Evolutionary conservation across 495 filamentous ascomycete species (phyloP), one percentile per base, ranked within the genome.

Genomic region (Lasiosphaeria ovina): DNA sequence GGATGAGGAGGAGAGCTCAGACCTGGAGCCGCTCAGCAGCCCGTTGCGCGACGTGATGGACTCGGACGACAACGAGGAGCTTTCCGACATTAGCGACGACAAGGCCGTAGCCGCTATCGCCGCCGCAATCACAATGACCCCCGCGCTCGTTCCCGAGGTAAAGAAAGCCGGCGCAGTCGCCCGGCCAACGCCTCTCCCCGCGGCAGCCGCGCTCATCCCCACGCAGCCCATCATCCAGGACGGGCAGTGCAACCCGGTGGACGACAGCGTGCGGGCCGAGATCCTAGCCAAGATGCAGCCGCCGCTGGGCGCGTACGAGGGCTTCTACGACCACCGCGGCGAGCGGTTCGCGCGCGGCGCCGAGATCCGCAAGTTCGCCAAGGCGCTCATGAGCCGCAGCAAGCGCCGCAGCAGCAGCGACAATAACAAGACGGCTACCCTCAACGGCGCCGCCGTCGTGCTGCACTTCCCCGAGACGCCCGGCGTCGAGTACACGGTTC

Each of bases 221-320:
- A 24, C 24, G 24, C 24, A 85, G 0, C 87, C 86, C 0, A 84
- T 95, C 24, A 89, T 97, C 69, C 85, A 85, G 59, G 94, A 97
- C 48, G 62, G 72, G 6, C 89, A 90, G 68, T 96, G 92, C 77
- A 97, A 97, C 69, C 94, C 94, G 0, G 85, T 92, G 32, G 89
- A 95, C 68, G 86, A 86, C 16, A 77, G 74, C 3, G 80, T 95
- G 38, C 86, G 91, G 14, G 75, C 85, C 5, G 83, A 83, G 48
- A 96, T 98, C 55, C 78, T 96, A 16, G 80, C 83, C 4, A 82
- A 85, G 16, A 73, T 90, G 47, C 82, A 89, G 24, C 88, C 91
- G 31, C 83, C 88, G 6, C 79, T 98, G 2, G 79, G 74, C 38
- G 81, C 85, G 0, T 93, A 92, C 68, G 75, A 87, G 10, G 92